These are phyloP conservation scores for Maudiozyma saulgeensis DNA, from an alignment of 805 yeast species.

Conservation along the genomic window DNA sequence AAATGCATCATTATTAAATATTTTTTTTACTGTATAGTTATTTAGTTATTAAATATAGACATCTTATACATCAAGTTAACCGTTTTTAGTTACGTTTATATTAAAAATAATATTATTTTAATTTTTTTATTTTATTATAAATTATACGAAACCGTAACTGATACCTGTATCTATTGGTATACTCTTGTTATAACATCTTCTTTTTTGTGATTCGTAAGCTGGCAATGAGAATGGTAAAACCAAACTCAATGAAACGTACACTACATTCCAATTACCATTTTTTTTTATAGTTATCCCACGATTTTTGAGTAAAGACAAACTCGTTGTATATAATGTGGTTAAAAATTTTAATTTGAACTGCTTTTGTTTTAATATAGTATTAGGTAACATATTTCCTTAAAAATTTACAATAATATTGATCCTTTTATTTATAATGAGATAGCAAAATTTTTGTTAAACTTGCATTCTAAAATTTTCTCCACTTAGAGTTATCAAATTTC, in stretches of 20 bases:
- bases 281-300: background rate
- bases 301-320: background rate
- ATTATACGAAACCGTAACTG: background rate
- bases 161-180: background rate
- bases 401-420: no score
- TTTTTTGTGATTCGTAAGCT: constrained; percentile 16
- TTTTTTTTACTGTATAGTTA: no score
- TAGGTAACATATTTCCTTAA: background rate
- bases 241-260: constrained; percentile 20
- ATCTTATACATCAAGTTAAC: no score
- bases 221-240: constrained; percentile 24
- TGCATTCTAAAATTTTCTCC: no score
- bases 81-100: no score
- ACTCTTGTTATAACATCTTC: background rate
- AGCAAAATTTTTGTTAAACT: no score
- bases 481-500: no score
- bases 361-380: background rate
- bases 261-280: background rate
- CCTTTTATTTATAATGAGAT: no score
- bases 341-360: background rate
- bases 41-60: no score
- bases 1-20: no score
- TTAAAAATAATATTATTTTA: no score
- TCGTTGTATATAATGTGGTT: background rate
- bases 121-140: background rate